phyloP scores from a whole-genome alignment of 2,329 filamentous ascomycete species.

The Emergomyces orientalis region DNA sequence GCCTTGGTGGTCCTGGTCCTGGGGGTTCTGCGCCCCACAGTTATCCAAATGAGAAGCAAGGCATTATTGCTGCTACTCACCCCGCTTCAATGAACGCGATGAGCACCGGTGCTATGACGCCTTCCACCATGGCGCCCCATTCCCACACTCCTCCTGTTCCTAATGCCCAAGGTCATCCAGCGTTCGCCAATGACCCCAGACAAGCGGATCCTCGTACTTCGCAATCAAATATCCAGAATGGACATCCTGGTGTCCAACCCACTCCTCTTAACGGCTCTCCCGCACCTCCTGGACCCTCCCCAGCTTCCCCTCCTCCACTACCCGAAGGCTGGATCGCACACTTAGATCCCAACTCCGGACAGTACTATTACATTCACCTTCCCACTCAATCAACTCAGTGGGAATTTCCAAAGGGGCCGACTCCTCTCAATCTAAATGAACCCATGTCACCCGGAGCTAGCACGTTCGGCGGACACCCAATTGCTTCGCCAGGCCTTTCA shows the following conservation, averaged over 20 bases:
- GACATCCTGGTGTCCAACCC: constrained; percentile 22
- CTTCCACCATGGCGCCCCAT: constrained; percentile 18
- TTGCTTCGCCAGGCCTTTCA: constrained; percentile 24
- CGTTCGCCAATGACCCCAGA: constrained; percentile 76
- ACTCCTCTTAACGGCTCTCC: constrained; percentile 26
- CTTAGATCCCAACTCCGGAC: constrained; percentile 86
- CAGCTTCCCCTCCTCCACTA: constrained; percentile 79
- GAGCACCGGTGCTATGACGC: constrained; percentile 16
- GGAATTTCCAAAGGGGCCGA: constrained; percentile 96
- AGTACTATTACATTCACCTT: constrained; percentile 98
- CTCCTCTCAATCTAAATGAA: constrained; percentile 73
- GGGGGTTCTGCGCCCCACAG: constrained; percentile 35
- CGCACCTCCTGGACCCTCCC: constrained; percentile 44
- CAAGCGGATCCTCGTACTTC: constrained; percentile 41
- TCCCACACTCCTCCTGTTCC: constrained; percentile 20
- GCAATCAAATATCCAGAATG: constrained; percentile 32
- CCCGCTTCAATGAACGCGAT: constrained; percentile 17
- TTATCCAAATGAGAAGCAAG: constrained; percentile 72
- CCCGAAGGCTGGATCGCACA: constrained; percentile 98
- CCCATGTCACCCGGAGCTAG: constrained; percentile 76
- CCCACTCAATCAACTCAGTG: constrained; percentile 93
- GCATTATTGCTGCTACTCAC: constrained; percentile 15
- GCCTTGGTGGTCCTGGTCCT: constrained; percentile 56
- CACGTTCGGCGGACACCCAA: constrained; percentile 47
- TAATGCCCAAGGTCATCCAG: constrained; percentile 58